Evolutionary conservation across 1,284 basidiomycete genomes (phyloP).

Genomic region (Ceratobasidium sp.): DNA sequence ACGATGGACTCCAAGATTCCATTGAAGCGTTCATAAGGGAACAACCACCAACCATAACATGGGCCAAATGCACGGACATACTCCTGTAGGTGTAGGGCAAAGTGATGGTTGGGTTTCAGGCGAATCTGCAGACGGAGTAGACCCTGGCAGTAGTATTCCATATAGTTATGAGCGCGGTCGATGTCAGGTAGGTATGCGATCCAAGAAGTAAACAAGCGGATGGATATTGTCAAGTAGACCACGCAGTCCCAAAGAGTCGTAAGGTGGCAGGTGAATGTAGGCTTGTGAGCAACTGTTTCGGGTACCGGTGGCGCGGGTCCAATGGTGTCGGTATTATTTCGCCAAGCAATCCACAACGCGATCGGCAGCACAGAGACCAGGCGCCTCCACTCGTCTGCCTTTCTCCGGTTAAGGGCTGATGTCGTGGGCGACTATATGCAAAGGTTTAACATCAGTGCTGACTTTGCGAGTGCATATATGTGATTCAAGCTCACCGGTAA

Average conservation of each 20-base stretch:
- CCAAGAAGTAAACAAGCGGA: slow-evolving; percentile 15
- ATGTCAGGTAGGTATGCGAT: not conserved
- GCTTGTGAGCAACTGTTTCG: not conserved
- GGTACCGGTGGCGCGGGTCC: not conserved
- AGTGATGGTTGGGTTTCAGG: slow-evolving; percentile 41
- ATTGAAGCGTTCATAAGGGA: slow-evolving; percentile 49
- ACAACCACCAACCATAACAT: slow-evolving; percentile 57
- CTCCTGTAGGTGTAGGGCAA: slow-evolving; percentile 27
- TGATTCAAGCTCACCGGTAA: not conserved
- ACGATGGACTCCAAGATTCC: slow-evolving; percentile 48
- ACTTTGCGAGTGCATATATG: not conserved
- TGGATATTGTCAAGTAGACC: not conserved
- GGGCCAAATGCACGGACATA: slow-evolving; percentile 35
- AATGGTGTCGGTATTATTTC: not conserved
- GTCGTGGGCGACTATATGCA: not conserved
- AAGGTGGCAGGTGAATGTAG: not conserved
- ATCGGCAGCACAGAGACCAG: not conserved
- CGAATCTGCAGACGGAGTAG: slow-evolving; percentile 16
- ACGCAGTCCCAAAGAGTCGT: not conserved
- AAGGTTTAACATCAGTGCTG: not conserved
- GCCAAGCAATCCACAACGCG: slow-evolving; percentile 4
- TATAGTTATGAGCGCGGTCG: not conserved
- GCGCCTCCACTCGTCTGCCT: not conserved
- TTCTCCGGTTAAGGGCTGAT: not conserved
- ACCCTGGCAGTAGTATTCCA: not conserved